Evolutionary conservation across 2,329 filamentous ascomycete species (phyloP), one percentile per base, ranked within the genome.

Genomic region (Phyllosticta citrichinensis): DNA sequence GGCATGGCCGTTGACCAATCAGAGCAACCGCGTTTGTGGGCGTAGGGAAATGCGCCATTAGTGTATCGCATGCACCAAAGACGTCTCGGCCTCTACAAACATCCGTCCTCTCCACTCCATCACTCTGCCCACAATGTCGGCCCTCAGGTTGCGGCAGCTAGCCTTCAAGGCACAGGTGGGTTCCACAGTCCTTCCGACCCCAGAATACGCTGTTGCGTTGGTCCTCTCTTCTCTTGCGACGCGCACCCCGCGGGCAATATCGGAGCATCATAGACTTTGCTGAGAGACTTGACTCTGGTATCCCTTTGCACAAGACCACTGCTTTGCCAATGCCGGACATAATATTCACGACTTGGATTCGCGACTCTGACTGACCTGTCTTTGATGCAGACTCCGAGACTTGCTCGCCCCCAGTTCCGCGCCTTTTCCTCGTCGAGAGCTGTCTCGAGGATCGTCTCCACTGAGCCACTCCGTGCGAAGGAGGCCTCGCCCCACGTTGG

Each of bases 401-500:
- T 80, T 68, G 75, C 85, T 68, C 83, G 81, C 75, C 81, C 80
- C 70, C 84, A 89, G 71, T 80, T 82, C 71, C 84, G 92, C 77
- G 81, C 86, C 63, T 97, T 99, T 79, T 96, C 93, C 64, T 91
- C 89, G 65, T 93, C 93, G 65, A 85, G 87, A 71, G 85, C 89
- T 67, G 87, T 85, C 70, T 89, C 91, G 71, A 87, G 88, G 75
- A 89, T 97, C 74, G 89, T 96, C 75, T 86, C 88, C 69, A 93
- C 88, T 77, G 84, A 86, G 68, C 89, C 90, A 67, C 82, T 97
- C 66, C 87, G 91, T 75, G 94, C 93, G 62, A 96, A 95, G 81
- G 92, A 97, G 81, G 92, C 92, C 33, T 89, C 89, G 65, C 87
- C 89, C 55, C 89, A 90, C 73, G 83, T 96, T 70, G 89, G 87